Evolutionary conservation across 2,329 filamentous ascomycete species (phyloP), one percentile per base, ranked within the genome.

Genomic region (Alternaria consortialis): DNA sequence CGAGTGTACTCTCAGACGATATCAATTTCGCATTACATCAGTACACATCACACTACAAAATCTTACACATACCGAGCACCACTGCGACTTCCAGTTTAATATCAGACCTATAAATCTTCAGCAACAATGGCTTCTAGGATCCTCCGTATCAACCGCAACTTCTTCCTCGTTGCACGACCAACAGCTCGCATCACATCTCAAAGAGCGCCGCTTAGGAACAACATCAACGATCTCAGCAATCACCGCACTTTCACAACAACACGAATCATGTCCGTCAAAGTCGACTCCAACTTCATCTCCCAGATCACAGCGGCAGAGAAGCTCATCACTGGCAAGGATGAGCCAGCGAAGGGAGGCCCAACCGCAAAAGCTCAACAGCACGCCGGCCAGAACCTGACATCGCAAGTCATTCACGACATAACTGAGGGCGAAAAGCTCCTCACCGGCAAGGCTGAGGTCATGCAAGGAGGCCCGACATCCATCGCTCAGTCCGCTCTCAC

Each of bases 311-410:
- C 72, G 1, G 77, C 78, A 1, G 80, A 83, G 57, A 65, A 72
- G 20, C 56, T 81, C 46, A 80, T 82, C 47, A 81, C 80, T 0
- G 74, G 79, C 13, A 64, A 73, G 57, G 69, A 73, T 5, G 55
- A 69, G 7, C 80, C 80, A 7, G 70, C 76, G 2, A 68, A 72
- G 53, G 75, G 74, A 7, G 80, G 81, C 1, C 81, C 80, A 1
- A 82, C 80, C 0, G 79, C 81, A 4, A 72, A 75, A 47, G 80
- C 80, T 0, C 80, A 83, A 66, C 74, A 74, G 40, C 80, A 82
- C 56, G 68, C 56, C 20, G 70, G 70, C 44, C 60, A 72, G 32
- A 53, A 64, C 36, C 75, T 82, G 47, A 78, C 72, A 15, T 55
- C 70, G 3, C 53, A 77, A 58, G 73, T 74, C 44, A 66, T 82